Percentiles rank a stretch among this genome's conserved stretches.
Evolutionary conservation across 108 stramenopile genomes (phyloP).

Genomic region (Fistulifera pelliculosa): DNA sequence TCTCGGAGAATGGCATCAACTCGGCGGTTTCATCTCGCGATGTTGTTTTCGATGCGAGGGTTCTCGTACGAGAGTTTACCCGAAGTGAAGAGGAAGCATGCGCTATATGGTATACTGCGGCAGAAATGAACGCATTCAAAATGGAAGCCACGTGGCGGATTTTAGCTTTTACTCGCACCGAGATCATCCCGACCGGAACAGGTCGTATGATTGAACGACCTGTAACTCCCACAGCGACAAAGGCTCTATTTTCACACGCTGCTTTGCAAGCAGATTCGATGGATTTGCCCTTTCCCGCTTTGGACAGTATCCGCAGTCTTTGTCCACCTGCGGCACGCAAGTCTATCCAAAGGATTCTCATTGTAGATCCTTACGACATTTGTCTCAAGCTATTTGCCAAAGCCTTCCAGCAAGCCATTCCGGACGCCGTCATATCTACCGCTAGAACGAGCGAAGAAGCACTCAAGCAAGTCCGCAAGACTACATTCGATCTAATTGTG

Average conservation of each 20-base stretch:
- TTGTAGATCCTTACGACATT: conserved; percentile 65
- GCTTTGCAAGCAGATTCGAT: conserved; percentile 5
- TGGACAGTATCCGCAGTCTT: conserved; percentile 13
- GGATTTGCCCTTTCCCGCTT: background rate
- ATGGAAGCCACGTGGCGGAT: conserved; percentile 41
- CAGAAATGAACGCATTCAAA: conserved; percentile 48
- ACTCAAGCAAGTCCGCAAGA: conserved; percentile 6
- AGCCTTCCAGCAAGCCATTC: conserved; percentile 36
- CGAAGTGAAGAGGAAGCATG: conserved; percentile 8
- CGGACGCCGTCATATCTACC: conserved; percentile 37
- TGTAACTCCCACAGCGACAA: background rate
- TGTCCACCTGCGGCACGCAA: conserved; percentile 10
- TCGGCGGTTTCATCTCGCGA: background rate
- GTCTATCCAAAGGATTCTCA: conserved; percentile 44
- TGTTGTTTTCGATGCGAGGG: conserved; percentile 27
- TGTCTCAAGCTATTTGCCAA: conserved; percentile 47
- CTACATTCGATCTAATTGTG: conserved; percentile 46
- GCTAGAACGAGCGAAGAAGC: conserved; percentile 42
- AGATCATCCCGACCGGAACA: conserved; percentile 24
- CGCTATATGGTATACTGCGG: conserved; percentile 40
- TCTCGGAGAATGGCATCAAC: background rate
- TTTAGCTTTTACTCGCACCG: conserved; percentile 19
- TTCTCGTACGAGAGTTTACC: conserved; percentile 28
- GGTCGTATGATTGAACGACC: conserved; percentile 7
- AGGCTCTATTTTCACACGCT: conserved; percentile 16